Evolutionary conservation across 129 eudicot species (phyloP), one percentile per base, ranked within the genome.

Genomic region (Saposhnikovia divaricata): DNA sequence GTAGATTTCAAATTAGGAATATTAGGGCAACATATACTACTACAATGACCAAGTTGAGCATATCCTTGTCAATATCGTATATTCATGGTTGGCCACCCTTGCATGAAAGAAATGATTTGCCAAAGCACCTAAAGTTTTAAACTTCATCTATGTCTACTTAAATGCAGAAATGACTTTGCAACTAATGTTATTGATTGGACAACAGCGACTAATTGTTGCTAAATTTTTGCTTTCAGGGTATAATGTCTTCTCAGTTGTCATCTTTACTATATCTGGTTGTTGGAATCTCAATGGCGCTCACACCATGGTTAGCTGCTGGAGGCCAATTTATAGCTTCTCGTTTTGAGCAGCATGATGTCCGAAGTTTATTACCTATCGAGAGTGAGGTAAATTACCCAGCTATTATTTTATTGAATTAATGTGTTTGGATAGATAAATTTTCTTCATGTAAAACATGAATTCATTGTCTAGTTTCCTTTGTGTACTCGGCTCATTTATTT

Each of bases 241-340:
- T 96, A 86, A 92, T 96, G 97, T 87, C 98, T 81, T 85, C 98
- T 40, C 97, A 96, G 81, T 45, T 92, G 87, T 96, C 98, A 39
- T 92, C 99, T 51, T 85, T 96, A 81, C 84, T 96, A 76, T 96
- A 90, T 86, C 99, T 96, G 80, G 98, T 96, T 85, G 99, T 96
- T 79, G 99, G 99, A 68, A 80, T 96, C 51, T 96, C 99, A 53
- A 96, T 96, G 99, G 99, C 99, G 23, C 89, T 96, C 57, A 96
- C 99, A 44, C 99, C 99, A 59, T 96, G 89, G 89, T 83, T 96
- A 85, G 99, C 99, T 87, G 99, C 99, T 83, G 99, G 99, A 75
- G 99, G 99, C 77, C 99, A 96, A 81, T 81, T 96, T 46, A 86
- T 92, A 78, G 98, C 99, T 75, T 92, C 99, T 80, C 96, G 92